These are phyloP conservation scores for Chytridium lagenaria DNA, from an alignment of 371 early-diverging fungal species.

Conservation along the genomic window DNA sequence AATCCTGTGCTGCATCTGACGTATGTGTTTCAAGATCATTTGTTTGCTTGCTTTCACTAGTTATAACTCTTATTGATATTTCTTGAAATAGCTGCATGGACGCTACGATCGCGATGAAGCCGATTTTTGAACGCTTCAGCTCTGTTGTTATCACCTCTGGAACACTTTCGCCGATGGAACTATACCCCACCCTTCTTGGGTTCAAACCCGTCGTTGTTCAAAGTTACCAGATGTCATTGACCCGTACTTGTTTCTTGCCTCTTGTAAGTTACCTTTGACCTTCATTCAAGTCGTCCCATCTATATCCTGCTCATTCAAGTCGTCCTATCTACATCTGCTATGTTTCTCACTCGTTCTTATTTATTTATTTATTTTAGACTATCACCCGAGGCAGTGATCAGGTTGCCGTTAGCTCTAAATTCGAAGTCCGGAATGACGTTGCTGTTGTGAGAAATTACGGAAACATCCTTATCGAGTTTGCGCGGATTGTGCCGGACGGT, in stretches of 20 bases:
- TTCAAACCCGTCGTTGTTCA: slow-evolving; percentile 85
- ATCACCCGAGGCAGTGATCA: slow-evolving; percentile 98
- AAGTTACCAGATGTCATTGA: slow-evolving; percentile 94
- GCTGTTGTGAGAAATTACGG: slow-evolving; percentile 99
- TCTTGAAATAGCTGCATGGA: slow-evolving; percentile 85
- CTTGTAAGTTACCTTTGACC: slow-evolving; percentile 63
- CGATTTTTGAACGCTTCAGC: slow-evolving; percentile 95
- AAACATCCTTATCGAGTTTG: slow-evolving; percentile 94
- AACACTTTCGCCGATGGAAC: slow-evolving; percentile 97
- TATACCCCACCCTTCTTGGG: slow-evolving; percentile 98
- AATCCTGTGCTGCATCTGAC: slow-evolving; percentile 93
- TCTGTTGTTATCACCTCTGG: slow-evolving; percentile 99
- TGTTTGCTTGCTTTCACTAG: slow-evolving; percentile 8
- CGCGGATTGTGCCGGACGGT: slow-evolving; percentile 96
- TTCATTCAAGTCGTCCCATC: not conserved
- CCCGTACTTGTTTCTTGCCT: slow-evolving; percentile 94
- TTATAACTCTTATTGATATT: too few species aligned
- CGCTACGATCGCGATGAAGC: slow-evolving; percentile 96
- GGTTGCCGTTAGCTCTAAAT: slow-evolving; percentile 94
- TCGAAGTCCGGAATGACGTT: slow-evolving; percentile 97
- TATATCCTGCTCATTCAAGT: not conserved
- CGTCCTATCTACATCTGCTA: too few species aligned
- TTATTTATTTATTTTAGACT: slow-evolving; percentile 48
- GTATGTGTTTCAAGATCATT: slow-evolving; percentile 57
- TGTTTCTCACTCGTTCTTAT: too few species aligned